Percentiles rank a stretch among this genome's conserved stretches.
Conservation (phyloP, 257 asterid genomes). For the Solanum okadae region DNA sequence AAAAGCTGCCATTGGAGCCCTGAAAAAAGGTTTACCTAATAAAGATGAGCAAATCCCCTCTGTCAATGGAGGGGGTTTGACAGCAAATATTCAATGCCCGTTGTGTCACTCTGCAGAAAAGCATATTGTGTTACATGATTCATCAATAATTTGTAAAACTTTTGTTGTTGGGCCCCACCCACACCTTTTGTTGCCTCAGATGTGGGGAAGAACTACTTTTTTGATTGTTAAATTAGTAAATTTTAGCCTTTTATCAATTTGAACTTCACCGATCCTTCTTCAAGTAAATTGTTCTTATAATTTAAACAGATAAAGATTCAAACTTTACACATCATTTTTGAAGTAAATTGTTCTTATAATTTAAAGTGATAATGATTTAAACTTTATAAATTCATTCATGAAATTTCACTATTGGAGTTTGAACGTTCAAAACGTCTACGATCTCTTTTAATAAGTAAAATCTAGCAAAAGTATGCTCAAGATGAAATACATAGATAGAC, state of each 20-base stretch:
- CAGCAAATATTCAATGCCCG: neutral
- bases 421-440: neutral
- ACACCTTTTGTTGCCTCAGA: neutral
- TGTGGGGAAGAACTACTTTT: neutral
- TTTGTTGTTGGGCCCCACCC: neutral
- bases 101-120: neutral
- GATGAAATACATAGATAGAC: neutral
- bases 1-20: neutral
- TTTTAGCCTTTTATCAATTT: neutral
- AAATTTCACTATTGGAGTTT: neutral
- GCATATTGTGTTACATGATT: neutral
- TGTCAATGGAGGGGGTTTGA: neutral
- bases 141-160: neutral
- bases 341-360: too few species aligned
- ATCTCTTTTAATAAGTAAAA: neutral
- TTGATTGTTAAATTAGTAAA: neutral
- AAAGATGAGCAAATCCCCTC: neutral
- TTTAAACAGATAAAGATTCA: neutral
- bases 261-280: neutral
- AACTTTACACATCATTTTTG: too few species aligned
- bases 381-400: neutral
- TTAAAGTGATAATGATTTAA: neutral
- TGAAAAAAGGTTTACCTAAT: neutral
- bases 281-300: too few species aligned
- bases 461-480: neutral